Percentiles rank a stretch among this genome's conserved stretches.
These are phyloP conservation scores for Coemansia sp. DNA, from an alignment of 192 early-diverging fungal genomes.

Conservation along the genomic window DNA sequence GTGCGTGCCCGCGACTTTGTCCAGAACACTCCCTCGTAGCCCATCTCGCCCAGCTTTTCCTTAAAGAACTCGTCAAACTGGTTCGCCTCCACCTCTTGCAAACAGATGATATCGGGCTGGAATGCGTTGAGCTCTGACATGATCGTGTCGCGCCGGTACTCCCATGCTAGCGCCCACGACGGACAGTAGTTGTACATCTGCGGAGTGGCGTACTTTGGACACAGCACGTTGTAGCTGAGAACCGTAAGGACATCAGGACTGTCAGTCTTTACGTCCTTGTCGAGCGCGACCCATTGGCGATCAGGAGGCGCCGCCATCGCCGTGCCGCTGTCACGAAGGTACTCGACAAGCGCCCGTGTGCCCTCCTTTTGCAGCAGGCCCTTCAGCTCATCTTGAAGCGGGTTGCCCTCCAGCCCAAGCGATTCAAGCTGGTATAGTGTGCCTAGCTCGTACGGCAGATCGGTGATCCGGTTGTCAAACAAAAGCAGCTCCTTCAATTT, in stretches of 20 bases:
- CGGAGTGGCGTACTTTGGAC: constrained; percentile 86
- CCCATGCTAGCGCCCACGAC: constrained; percentile 92
- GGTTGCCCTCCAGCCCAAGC: constrained; percentile 95
- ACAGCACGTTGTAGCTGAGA: constrained; percentile 92
- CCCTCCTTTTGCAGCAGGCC: constrained; percentile 86
- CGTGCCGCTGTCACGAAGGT: constrained; percentile 86
- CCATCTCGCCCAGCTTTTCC: constrained; percentile 64
- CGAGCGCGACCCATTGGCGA: constrained; percentile 87
- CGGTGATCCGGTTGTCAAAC: constrained; percentile 90
- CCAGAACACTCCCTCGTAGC: constrained; percentile 91
- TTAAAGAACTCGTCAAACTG: constrained; percentile 91
- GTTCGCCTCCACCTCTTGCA: constrained; percentile 90
- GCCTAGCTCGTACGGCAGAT: constrained; percentile 87
- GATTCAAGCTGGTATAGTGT: constrained; percentile 86
- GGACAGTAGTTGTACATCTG: constrained; percentile 92
- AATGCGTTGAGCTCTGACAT: constrained; percentile 83
- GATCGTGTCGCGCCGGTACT: constrained; percentile 89
- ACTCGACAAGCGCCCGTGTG: constrained; percentile 77
- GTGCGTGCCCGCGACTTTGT: constrained; percentile 94
- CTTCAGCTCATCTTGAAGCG: constrained; percentile 80
- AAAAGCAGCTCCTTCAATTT: constrained; percentile 80
- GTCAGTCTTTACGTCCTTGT: constrained; percentile 68
- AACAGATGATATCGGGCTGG: constrained; percentile 89
- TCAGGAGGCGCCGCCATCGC: constrained; percentile 76
- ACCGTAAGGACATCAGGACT: constrained; percentile 81